Percentiles rank a stretch among this genome's conserved stretches.
Conservation (phyloP, 1,284 basidiomycete genomes). For the Pholiota adiposa region DNA sequence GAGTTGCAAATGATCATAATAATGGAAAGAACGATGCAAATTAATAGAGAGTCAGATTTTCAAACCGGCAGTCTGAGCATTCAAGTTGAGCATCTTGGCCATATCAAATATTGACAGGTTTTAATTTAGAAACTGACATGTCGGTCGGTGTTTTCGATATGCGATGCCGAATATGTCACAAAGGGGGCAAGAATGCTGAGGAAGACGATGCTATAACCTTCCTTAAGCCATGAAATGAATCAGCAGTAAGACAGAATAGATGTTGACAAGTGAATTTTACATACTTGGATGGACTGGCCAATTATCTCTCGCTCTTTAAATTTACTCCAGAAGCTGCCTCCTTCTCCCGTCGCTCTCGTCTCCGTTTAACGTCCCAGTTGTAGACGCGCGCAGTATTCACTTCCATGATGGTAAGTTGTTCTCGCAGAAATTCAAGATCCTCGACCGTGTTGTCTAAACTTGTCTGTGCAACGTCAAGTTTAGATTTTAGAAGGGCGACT, state of each 20-base stretch:
- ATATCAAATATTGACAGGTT: neutral
- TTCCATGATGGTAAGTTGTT: conserved; percentile 98
- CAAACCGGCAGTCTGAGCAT: too few relatives aligned
- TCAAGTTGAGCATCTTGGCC: too few relatives aligned
- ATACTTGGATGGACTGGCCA: neutral
- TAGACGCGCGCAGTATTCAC: conserved; percentile 97
- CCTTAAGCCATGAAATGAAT: neutral
- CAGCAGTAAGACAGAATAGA: neutral
- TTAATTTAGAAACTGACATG: neutral
- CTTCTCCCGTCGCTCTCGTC: conserved; percentile 63
- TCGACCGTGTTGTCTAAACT: conserved; percentile 76
- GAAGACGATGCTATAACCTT: neutral
- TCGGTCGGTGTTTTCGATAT: neutral
- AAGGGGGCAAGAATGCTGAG: neutral
- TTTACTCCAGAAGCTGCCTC: conserved; percentile 33
- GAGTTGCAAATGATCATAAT: too few relatives aligned
- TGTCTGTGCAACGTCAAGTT: conserved; percentile 78
- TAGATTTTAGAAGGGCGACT: conserved; percentile 74
- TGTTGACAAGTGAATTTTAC: neutral
- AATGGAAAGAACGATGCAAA: too few relatives aligned
- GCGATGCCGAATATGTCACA: neutral
- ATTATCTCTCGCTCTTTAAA: conserved; percentile 4
- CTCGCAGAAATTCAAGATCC: conserved; percentile 92
- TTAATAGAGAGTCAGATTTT: too few relatives aligned
- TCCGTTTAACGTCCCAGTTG: conserved; percentile 92